Base-by-base conservation (phyloP, 1,284 basidiomycete genomes). In the Ganoderma sinense region DNA sequence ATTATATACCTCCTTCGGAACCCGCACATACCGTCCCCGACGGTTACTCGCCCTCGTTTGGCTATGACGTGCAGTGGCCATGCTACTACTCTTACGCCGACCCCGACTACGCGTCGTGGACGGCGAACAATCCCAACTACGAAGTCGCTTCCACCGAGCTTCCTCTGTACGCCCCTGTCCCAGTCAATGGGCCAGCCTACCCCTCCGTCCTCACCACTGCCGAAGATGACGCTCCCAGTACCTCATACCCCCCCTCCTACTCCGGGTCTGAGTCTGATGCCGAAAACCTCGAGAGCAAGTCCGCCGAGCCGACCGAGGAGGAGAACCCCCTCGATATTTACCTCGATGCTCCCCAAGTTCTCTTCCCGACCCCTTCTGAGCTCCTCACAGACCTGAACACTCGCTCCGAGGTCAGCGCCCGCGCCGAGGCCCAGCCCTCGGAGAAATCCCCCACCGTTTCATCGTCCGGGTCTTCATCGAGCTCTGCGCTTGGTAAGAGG, bases 291-390 rank as follows among this genome's bases (percentile, higher is more conserved):
- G 65, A 65, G 10, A 16, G 59, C 8, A 69, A 73, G 45, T 69
- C 69, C n/a, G 26, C 43, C 6, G 14, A 61, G 16, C 55, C 58
- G 18, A 48, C 45, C 23, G 69, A 64, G 10, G 56, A 71, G 26
- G 65, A 63, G 1, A 76, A 74, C 48, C 78, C 78, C 60, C 74
- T 78, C 36, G 77, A 79, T 23, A 69, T 75, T 31, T 81, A 76
- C 70, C 73, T 74, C 23, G 74, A 76, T 48, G 75, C 75, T 1
- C 78, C 83, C 0, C 84, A 83, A 60, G 76, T 79, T 2, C 86
- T 86, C 6, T 90, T 92, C 73, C 89, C 86, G 1, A 92, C 91
- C 0, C 91, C 91, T 0, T 87, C 86, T 33, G 89, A 92, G 73
- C 80, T 92, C n/a, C 84, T 92, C 59, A 80, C 79, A 33, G 84